These are phyloP conservation scores for Lepidium sativum DNA, from an alignment of 345 rosid genomes.

Conservation along the genomic window DNA sequence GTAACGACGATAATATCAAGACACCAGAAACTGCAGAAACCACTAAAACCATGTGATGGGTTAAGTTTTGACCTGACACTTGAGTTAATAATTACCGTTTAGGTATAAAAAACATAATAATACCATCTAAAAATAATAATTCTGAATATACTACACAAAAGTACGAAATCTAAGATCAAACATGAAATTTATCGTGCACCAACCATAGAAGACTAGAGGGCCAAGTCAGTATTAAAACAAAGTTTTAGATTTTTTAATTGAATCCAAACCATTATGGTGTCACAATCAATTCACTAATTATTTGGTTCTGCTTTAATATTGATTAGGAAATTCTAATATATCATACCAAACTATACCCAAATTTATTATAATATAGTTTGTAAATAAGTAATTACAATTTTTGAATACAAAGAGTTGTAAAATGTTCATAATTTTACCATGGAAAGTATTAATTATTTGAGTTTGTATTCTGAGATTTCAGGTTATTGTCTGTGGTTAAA, in stretches of 20 bases:
- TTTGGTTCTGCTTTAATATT: not conserved
- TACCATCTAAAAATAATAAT: not conserved
- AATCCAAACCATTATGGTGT: not conserved
- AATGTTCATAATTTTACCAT: not conserved
- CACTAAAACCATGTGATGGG: constrained; percentile 22
- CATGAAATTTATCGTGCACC: constrained; percentile 22
- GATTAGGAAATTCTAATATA: not conserved
- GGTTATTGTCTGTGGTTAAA: constrained; percentile 23
- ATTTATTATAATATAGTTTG: too few relatives aligned
- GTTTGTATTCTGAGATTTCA: not conserved
- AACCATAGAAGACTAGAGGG: not conserved
- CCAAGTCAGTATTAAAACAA: constrained; percentile 3
- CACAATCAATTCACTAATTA: constrained; percentile 6
- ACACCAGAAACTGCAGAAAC: constrained; percentile 13
- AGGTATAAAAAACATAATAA: not conserved
- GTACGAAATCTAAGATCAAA: not conserved
- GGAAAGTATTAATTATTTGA: constrained; percentile 1
- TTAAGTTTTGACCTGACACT: constrained; percentile 11
- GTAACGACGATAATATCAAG: constrained; percentile 12
- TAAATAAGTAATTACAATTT: not conserved
- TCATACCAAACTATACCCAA: not conserved
- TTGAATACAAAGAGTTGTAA: not conserved
- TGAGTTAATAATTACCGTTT: constrained; percentile 24
- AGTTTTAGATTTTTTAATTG: not conserved
- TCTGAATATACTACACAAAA: not conserved